A percentile compares a stretch with the other conserved stretches of the same genome.
These are phyloP conservation scores for Salicornia ramosissima DNA, from an alignment of 148 eudicot species.

Conservation along the genomic window DNA sequence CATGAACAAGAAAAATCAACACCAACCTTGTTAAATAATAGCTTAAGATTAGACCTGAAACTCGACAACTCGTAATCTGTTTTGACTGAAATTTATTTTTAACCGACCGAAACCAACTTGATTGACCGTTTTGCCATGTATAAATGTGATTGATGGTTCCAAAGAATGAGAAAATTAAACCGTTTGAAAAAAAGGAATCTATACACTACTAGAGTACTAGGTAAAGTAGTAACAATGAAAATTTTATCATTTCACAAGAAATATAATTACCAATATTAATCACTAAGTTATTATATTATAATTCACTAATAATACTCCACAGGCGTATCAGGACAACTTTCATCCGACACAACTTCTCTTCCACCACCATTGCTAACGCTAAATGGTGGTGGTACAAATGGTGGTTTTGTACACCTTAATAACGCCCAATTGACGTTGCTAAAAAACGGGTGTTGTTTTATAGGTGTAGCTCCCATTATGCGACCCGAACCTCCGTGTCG, in stretches of 20 bases:
- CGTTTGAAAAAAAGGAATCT: too few species aligned
- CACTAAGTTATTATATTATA: constrained; percentile 4
- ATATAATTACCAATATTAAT: constrained; percentile 17
- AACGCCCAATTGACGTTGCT: constrained; percentile 94
- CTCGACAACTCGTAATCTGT: too few species aligned
- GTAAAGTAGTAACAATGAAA: constrained; percentile 10
- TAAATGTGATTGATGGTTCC: too few species aligned
- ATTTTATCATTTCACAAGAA: constrained; percentile 12
- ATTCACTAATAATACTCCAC: constrained; percentile 70
- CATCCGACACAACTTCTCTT: constrained; percentile 51
- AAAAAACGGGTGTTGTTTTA: constrained; percentile 77
- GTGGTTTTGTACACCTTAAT: constrained; percentile 72
- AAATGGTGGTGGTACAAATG: constrained; percentile 60
- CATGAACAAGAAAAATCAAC: too few species aligned
- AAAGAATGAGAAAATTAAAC: too few species aligned
- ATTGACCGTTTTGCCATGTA: too few species aligned
- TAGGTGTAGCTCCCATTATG: constrained; percentile 65
- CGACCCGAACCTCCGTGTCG: constrained; percentile 66
- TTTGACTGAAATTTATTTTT: too few species aligned
- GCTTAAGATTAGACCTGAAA: too few species aligned
- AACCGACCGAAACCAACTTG: too few species aligned
- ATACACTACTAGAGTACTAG: too few species aligned
- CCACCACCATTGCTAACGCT: constrained; percentile 32
- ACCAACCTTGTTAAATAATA: too few species aligned
- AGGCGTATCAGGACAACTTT: constrained; percentile 64